These are phyloP conservation scores for Pyrenophora graminea DNA, from an alignment of 2,329 filamentous ascomycete genomes.

Conservation along the genomic window DNA sequence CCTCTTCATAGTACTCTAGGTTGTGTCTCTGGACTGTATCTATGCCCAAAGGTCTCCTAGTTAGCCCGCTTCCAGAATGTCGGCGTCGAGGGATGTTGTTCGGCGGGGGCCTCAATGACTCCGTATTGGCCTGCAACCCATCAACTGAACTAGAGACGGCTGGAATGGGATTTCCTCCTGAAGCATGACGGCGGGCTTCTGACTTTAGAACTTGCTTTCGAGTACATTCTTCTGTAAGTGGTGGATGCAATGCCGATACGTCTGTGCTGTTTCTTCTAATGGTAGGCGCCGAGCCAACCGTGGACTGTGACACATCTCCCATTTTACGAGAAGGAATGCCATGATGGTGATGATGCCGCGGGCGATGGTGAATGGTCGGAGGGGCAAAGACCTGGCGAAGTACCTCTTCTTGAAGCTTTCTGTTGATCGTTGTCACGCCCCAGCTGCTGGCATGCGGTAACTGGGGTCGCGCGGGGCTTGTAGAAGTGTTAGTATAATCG, in stretches of 20 bases:
- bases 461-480: constrained; percentile 44
- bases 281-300: constrained; percentile 41
- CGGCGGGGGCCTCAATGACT: constrained; percentile 38
- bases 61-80: constrained; percentile 84
- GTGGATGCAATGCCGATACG: constrained; percentile 34
- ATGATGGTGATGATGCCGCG: constrained; percentile 70
- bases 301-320: constrained; percentile 30
- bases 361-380: constrained; percentile 78
- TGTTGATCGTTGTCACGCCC: constrained; percentile 92
- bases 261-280: constrained; percentile 48
- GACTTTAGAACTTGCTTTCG: constrained; percentile 51
- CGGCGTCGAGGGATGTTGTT: constrained; percentile 60
- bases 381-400: constrained; percentile 90
- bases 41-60: constrained; percentile 72
- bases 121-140: constrained; percentile 7
- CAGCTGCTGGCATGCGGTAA: constrained; percentile 64
- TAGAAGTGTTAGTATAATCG: constrained; percentile 31
- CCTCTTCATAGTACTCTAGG: constrained; percentile 89
- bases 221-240: constrained; percentile 42
- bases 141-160: constrained; percentile 16
- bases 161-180: constrained; percentile 21
- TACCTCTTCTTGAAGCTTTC: constrained; percentile 83
- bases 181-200: constrained; percentile 43
- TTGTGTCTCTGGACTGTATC: constrained; percentile 67
- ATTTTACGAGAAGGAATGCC: constrained; percentile 59